Evolutionary conservation across 148 eudicot species (phyloP), one percentile per base, ranked within the genome.

Genomic region (Chenopodium album): DNA sequence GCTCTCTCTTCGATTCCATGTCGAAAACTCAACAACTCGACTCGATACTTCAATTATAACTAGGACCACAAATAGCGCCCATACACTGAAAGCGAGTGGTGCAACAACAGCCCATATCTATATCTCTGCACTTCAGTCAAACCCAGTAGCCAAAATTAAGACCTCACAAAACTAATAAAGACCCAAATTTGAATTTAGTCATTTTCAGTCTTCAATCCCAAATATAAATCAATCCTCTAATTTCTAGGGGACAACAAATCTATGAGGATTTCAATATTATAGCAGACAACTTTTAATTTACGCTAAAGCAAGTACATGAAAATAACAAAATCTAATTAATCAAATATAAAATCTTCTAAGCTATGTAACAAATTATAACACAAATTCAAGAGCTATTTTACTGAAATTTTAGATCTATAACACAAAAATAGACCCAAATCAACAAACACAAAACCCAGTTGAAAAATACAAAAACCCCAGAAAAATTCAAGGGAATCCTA

Each of bases 1-100:
- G 97, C 85, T 89, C 95, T 85, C 84, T 76, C 82, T 90, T 90
- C 56, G 90, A 80, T 52, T 92, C 98, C 99, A 96, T 96, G 78
- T 50, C 76, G 44, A 75, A 82, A 41, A 80, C 77, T 64, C 83
- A 71, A 81, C 82, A 82, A 62, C 67, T 66, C 71, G 72, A 69
- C n/a, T 48, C 68, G 77, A 79, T 44, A 72, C 82, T 79, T 88
- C 82, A 86, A 75, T 54, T 46, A 78, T 60, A 77, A 75, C 4
- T 72, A 84, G 87, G 85, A 84, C 87, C 87, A 86, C 84, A 67
- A 76, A 48, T 48, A 81, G 76, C 60, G 44, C 62, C 83, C 71
- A 82, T 44, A 79, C 50, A 76, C 46, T 37, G 82, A 82, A 82
- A 82, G 67, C 47, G 71, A 82, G 82, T 76, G 69, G 66, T 79